phyloP scores from a whole-genome alignment of 2,329 filamentous ascomycete species.

The Sporothrix inflata region DNA sequence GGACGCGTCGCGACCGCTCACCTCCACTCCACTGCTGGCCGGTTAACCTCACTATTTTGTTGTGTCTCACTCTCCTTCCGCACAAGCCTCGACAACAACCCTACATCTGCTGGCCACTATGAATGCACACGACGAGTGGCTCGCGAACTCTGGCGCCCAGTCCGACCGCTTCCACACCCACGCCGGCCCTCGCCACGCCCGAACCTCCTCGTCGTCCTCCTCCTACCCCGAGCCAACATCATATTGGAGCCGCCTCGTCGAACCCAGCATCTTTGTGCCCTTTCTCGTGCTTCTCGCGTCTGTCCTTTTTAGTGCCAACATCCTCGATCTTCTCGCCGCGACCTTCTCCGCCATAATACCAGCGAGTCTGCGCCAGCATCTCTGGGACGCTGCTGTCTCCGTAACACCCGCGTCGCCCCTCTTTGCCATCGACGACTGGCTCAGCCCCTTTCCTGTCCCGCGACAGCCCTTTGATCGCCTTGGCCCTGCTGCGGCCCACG shows the following conservation, averaged over 20 bases:
- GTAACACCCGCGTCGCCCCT: constrained; percentile 60
- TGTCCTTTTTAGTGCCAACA: constrained; percentile 41
- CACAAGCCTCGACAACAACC: constrained; percentile 27
- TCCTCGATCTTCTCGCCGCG: constrained; percentile 33
- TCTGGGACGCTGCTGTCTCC: constrained; percentile 65
- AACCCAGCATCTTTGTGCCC: constrained; percentile 44
- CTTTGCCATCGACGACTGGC: constrained; percentile 60
- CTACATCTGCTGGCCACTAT: constrained; percentile 36
- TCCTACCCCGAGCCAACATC: constrained; percentile 32
- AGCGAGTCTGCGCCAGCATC: constrained; percentile 44
- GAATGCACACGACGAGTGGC: constrained; percentile 42
- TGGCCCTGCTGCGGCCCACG: constrained; percentile 45
- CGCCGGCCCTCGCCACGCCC: constrained; percentile 32
- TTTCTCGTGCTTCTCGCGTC: constrained; percentile 42
- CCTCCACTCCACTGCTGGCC: constrained; percentile 19
- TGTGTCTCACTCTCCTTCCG: neutral
- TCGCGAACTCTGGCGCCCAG: constrained; percentile 34
- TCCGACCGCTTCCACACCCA: constrained; percentile 39
- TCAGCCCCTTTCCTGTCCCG: constrained; percentile 52
- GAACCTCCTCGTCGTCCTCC: neutral
- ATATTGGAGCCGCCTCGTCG: constrained; percentile 42
- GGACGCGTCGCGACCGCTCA: neutral
- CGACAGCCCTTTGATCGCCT: constrained; percentile 35
- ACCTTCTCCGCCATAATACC: constrained; percentile 38
- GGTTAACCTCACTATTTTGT: constrained; percentile 8